phyloP scores from a whole-genome alignment of 768 basidiomycete genomes.

The Rhodotorula taiwanensis region DNA sequence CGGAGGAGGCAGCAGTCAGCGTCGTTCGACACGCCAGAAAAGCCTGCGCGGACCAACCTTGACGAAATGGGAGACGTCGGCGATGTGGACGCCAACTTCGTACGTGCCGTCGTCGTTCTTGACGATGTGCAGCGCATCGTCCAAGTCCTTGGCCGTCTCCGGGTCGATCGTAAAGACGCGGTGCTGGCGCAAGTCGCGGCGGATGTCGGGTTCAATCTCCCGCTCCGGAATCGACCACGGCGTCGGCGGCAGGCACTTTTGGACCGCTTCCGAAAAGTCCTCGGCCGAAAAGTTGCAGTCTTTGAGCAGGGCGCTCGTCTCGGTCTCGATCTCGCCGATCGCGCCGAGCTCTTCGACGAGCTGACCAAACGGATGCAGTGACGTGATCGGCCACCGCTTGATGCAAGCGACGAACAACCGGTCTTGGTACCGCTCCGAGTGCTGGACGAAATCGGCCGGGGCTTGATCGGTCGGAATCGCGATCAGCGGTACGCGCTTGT shows the following conservation, averaged over 20 bases:
- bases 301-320: slow-evolving; percentile 92
- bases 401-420: slow-evolving; percentile 95
- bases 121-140: slow-evolving; percentile 88
- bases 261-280: slow-evolving; percentile 87
- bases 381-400: slow-evolving; percentile 83
- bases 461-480: slow-evolving; percentile 97
- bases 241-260: slow-evolving; percentile 90
- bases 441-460: slow-evolving; percentile 87
- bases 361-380: slow-evolving; percentile 96
- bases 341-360: slow-evolving; percentile 95
- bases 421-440: slow-evolving; percentile 81
- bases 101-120: slow-evolving; percentile 83
- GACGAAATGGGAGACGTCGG: slow-evolving; percentile 92
- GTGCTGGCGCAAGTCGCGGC: slow-evolving; percentile 77
- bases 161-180: slow-evolving; percentile 94
- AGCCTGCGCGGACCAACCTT: slow-evolving; percentile 52
- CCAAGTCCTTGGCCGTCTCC: slow-evolving; percentile 77
- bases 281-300: slow-evolving; percentile 95
- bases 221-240: slow-evolving; percentile 64
- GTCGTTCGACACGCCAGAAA: background rate
- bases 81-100: slow-evolving; percentile 89
- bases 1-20: no score
- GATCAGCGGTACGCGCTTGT: slow-evolving; percentile 96
- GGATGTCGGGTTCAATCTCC: slow-evolving; percentile 55
- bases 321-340: slow-evolving; percentile 97